Evolutionary conservation across 208 protist genomes (phyloP).

Genomic region (Trypanosoma congolense): DNA sequence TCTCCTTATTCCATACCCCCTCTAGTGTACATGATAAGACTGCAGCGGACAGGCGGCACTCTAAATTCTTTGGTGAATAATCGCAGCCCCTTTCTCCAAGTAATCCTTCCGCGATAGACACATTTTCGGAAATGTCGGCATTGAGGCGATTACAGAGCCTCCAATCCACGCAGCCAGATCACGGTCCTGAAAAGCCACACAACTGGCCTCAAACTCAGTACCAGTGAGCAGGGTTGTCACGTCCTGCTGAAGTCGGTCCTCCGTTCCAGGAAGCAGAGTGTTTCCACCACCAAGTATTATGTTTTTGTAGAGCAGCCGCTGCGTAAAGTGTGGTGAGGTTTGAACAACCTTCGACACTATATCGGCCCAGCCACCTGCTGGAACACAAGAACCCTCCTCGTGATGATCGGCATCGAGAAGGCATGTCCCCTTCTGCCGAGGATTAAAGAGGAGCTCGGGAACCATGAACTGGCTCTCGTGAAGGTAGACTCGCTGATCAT

Average conservation of each 20-base stretch:
- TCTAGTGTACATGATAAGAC: background rate
- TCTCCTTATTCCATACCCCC: background rate
- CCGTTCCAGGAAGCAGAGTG: slow-evolving; percentile 73
- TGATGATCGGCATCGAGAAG: slow-evolving; percentile 28
- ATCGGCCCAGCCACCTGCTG: slow-evolving; percentile 39
- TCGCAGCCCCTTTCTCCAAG: slow-evolving; percentile 59
- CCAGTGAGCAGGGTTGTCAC: slow-evolving; percentile 24
- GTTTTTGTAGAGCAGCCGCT: slow-evolving; percentile 68
- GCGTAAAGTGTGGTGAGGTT: slow-evolving; percentile 28
- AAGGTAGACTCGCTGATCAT: slow-evolving; percentile 83
- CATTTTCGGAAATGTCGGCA: slow-evolving; percentile 50
- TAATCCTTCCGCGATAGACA: slow-evolving; percentile 83
- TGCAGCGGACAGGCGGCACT: background rate
- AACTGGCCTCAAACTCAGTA: slow-evolving; percentile 14
- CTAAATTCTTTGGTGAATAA: slow-evolving; percentile 50
- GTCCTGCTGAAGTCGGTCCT: slow-evolving; percentile 76
- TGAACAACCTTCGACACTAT: slow-evolving; percentile 49
- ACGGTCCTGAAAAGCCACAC: slow-evolving; percentile 74
- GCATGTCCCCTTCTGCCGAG: slow-evolving; percentile 49
- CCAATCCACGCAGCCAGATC: slow-evolving; percentile 80
- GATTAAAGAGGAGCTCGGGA: slow-evolving; percentile 85
- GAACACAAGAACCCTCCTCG: slow-evolving; percentile 8
- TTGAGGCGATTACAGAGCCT: slow-evolving; percentile 77
- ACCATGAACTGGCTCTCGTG: slow-evolving; percentile 70
- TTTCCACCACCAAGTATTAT: slow-evolving; percentile 94